Evolutionary conservation across 148 eudicot genomes (phyloP), one percentile per base, ranked within the genome.

Genomic region (Persicaria tinctoria): DNA sequence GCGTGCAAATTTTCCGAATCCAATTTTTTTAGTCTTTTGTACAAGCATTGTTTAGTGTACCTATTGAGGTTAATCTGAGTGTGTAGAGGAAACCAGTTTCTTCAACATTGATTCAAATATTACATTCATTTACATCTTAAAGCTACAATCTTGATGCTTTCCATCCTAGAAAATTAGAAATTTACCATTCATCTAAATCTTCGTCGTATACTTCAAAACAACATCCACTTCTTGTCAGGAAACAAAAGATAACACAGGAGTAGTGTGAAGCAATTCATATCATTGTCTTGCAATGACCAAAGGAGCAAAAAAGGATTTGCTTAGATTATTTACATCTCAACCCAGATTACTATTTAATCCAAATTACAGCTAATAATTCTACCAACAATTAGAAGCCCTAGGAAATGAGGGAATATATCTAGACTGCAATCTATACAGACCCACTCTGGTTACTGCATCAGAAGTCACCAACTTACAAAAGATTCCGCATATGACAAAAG

Each of bases 21-120:
- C 68, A 63, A 38, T 12, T 6, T 66, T 64, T 38, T 41, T 59
- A 55, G 60, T n/a, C n/a, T 56, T 62, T 27, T 66, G 38, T 14
- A 41, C 48, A 66, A 41, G 3, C 18, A 66, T 66, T 66, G 70
- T 66, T 11, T 66, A 66, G 70, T 50, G 53, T 50, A 50, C 12
- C 53, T 50, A 66, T 41, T 63, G 8, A 63, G 45, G 68, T 63
- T 63, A 63, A 63, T 63, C 68, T 23, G 32, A 27, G 68, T 11
- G 14, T 66, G 70, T 12, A 66, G 48, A 38, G 70, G 68, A 66
- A 44, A 38, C 18, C 47, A 66, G 70, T 66, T 66, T 66, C 70
- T 66, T 41, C 17, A 38, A 4, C 70, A 66, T 66, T 66, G 70
- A 38, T 13, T 66, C 46, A 66, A 41, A 66, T 14, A 66, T 41